phyloP scores from a whole-genome alignment of 225 moss, liverwort and hornwort genomes.

The Ulota crispa region DNA sequence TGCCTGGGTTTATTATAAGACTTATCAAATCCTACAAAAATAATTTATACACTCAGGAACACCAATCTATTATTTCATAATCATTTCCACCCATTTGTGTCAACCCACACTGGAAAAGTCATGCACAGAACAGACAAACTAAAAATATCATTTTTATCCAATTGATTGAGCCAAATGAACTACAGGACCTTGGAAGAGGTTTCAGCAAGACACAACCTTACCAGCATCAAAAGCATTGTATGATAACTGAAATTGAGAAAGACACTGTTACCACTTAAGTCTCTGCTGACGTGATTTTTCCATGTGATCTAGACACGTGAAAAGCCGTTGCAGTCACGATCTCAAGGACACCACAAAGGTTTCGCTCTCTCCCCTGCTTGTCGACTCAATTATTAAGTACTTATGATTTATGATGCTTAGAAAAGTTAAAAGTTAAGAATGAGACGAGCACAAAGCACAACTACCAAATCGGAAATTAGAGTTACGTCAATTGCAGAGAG shows the following conservation, averaged over 20 bases:
- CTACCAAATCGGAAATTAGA: not conserved
- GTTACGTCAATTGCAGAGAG: not conserved
- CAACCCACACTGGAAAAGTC: no score
- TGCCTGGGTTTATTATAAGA: no score
- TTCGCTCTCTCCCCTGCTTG: not conserved
- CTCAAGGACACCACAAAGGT: not conserved
- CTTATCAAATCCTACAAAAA: no score
- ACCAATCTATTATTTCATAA: no score
- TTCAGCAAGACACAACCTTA: not conserved
- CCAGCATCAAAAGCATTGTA: not conserved
- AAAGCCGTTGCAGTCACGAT: not conserved
- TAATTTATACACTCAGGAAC: no score
- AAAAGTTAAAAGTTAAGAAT: not conserved
- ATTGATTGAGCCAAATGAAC: not conserved
- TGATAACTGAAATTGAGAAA: not conserved
- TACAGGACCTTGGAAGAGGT: not conserved
- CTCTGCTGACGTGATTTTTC: not conserved
- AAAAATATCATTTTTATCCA: not conserved
- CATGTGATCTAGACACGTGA: not conserved
- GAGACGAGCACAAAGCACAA: not conserved
- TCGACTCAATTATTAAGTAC: not conserved
- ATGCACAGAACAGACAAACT: not conserved
- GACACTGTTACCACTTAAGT: not conserved
- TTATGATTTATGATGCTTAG: not conserved
- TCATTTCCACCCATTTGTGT: no score